A percentile compares a stretch with the other conserved stretches of the same genome.
Evolutionary conservation across 352 stramenopile species (phyloP).

Genomic region (Albugo laibachii): DNA sequence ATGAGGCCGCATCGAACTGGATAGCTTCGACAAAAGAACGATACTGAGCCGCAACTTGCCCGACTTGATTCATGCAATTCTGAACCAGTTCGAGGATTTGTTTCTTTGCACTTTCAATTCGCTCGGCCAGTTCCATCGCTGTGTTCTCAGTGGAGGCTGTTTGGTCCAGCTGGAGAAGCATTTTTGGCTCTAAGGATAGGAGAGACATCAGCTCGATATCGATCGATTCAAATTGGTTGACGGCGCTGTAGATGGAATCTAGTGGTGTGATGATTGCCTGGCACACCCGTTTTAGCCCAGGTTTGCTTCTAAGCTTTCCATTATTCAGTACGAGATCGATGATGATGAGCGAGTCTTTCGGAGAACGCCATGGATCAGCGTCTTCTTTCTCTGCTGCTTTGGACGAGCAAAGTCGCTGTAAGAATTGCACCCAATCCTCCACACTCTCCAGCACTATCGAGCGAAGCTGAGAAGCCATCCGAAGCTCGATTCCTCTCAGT

Average conservation of each 20-base stretch:
- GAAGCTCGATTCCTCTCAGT: constrained; percentile 68
- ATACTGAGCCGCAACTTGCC: constrained; percentile 50
- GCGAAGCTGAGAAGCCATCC: constrained; percentile 71
- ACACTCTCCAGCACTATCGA: constrained; percentile 37
- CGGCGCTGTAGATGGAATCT: constrained; percentile 44
- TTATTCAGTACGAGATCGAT: constrained; percentile 39
- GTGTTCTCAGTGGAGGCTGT: constrained; percentile 11
- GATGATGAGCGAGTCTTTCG: constrained; percentile 60
- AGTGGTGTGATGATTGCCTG: constrained; percentile 54
- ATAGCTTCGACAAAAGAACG: constrained; percentile 68
- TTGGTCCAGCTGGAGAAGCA: constrained; percentile 30
- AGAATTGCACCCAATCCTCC: constrained; percentile 34
- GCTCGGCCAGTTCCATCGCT: constrained; percentile 22
- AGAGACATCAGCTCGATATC: constrained; percentile 84
- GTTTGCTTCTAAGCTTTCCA: no score
- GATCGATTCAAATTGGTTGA: constrained; percentile 69
- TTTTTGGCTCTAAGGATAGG: constrained; percentile 38
- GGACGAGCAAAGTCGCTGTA: constrained; percentile 10
- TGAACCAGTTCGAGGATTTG: constrained; percentile 34
- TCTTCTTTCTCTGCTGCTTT: constrained; percentile 4
- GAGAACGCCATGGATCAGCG: constrained; percentile 15
- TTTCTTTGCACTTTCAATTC: constrained; percentile 22
- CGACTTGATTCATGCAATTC: constrained; percentile 36
- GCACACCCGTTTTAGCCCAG: no score
- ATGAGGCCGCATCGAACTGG: constrained; percentile 53